phyloP scores from a whole-genome alignment of 2,329 filamentous ascomycete species.

The Ceratocystis colombiana region DNA sequence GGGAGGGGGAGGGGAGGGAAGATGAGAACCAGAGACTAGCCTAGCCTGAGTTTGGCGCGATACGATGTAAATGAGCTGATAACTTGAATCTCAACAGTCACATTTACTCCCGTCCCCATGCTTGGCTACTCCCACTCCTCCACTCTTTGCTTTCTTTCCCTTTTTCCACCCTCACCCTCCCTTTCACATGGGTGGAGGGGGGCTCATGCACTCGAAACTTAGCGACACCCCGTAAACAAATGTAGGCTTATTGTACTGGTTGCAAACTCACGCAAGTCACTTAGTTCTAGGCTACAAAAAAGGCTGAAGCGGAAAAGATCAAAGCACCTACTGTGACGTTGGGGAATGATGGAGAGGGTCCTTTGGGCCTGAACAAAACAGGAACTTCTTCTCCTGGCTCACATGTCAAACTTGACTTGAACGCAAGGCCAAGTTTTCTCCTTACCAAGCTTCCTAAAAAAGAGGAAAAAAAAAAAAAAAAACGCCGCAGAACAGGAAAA shows the following conservation, averaged over 20 bases:
- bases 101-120: background rate
- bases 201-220: slow-evolving; percentile 2
- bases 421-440: no score
- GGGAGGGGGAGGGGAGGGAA: background rate
- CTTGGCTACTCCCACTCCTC: background rate
- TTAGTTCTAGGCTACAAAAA: background rate
- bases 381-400: background rate
- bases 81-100: background rate
- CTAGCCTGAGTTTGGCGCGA: no score
- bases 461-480: no score
- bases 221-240: background rate
- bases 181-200: no score
- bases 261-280: background rate
- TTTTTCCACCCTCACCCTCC: no score
- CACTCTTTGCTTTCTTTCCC: background rate
- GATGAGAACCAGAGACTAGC: background rate
- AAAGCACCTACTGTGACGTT: slow-evolving; percentile 5
- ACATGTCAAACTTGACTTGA: background rate
- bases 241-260: background rate
- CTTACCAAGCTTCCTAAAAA: no score
- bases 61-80: no score
- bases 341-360: background rate
- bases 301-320: background rate
- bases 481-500: background rate
- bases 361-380: slow-evolving; percentile 9